Evolutionary conservation across 768 basidiomycete genomes (phyloP).

Genomic region (Lactarius deliciosus): DNA sequence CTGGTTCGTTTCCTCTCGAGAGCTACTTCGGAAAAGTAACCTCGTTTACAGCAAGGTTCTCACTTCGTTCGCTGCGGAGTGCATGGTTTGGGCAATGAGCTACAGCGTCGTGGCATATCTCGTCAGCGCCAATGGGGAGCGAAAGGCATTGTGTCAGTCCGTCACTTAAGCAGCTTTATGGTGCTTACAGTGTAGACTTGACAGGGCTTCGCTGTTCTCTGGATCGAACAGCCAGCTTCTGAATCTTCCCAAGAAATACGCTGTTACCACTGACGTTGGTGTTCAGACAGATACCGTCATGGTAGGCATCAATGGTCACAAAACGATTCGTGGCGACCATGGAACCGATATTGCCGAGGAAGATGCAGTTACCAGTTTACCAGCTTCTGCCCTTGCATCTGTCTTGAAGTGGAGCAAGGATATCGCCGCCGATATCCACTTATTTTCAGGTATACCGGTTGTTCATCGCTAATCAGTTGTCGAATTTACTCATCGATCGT

Average conservation of each 20-base stretch:
- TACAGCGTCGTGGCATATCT: slow-evolving; percentile 64
- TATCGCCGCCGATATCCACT: slow-evolving; percentile 70
- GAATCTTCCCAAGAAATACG: slow-evolving; percentile 50
- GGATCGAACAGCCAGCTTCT: slow-evolving; percentile 47
- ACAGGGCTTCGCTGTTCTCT: slow-evolving; percentile 52
- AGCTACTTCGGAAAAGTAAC: background rate
- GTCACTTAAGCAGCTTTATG: slow-evolving; percentile 7
- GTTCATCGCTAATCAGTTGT: slow-evolving; percentile 11
- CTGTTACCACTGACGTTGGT: slow-evolving; percentile 60
- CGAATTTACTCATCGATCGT: slow-evolving; percentile 27
- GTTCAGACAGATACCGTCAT: slow-evolving; percentile 52
- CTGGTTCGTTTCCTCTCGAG: slow-evolving; percentile 43
- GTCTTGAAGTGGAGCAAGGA: slow-evolving; percentile 76
- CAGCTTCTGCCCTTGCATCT: slow-evolving; percentile 60
- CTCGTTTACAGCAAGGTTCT: slow-evolving; percentile 55
- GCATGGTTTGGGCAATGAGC: slow-evolving; percentile 62
- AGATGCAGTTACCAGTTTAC: slow-evolving; percentile 53
- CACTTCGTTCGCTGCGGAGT: slow-evolving; percentile 67
- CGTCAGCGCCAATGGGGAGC: slow-evolving; percentile 74
- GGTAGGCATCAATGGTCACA: slow-evolving; percentile 37
- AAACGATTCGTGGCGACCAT: slow-evolving; percentile 35
- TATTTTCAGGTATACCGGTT: slow-evolving; percentile 52
- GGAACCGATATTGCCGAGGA: slow-evolving; percentile 46
- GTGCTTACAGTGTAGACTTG: background rate
- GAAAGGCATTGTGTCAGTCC: slow-evolving; percentile 62